A percentile compares a stretch with the other conserved stretches of the same genome.
phyloP scores from a whole-genome alignment of 208 protist genomes.

The Acanthamoeba healyi region DNA sequence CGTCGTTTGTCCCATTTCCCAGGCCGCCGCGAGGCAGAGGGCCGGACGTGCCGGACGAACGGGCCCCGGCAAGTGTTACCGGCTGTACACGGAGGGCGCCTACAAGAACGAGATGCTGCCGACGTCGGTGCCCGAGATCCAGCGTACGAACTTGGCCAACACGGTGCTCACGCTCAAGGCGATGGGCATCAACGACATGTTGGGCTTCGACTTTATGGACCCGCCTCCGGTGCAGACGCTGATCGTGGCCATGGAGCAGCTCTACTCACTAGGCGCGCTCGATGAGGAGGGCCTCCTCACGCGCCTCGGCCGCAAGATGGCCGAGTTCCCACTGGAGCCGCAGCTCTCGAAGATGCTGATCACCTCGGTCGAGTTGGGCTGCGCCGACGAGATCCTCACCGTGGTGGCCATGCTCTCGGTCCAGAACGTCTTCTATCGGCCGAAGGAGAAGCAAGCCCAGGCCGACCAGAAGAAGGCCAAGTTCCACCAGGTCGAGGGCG shows the following conservation, averaged over 20 bases:
- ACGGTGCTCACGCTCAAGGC: conserved; percentile 91
- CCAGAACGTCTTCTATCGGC: conserved; percentile 92
- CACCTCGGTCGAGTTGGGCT: conserved; percentile 94
- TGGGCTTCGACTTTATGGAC: conserved; percentile 92
- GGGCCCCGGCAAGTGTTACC: conserved; percentile 86
- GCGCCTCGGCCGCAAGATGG: conserved; percentile 95
- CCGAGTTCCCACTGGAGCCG: conserved; percentile 98
- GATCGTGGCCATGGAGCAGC: conserved; percentile 96
- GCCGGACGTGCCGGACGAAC: conserved; percentile 89
- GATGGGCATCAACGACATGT: conserved; percentile 91
- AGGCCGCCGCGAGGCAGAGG: conserved; percentile 88
- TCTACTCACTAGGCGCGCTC: conserved; percentile 97
- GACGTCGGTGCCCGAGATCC: conserved; percentile 91
- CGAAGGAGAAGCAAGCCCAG: conserved; percentile 92
- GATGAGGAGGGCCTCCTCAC: conserved; percentile 97
- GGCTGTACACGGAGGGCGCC: conserved; percentile 89
- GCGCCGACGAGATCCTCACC: conserved; percentile 95
- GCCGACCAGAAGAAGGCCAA: conserved; percentile 97
- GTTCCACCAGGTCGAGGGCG: conserved; percentile 97
- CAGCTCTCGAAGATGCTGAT: conserved; percentile 97
- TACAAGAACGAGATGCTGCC: conserved; percentile 79
- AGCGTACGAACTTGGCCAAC: conserved; percentile 88
- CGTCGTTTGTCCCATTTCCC: conserved; percentile 81
- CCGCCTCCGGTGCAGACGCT: conserved; percentile 91
- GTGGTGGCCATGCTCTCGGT: conserved; percentile 97